Evolutionary conservation across 768 basidiomycete species (phyloP).

Genomic region (Trametes gibbosa): DNA sequence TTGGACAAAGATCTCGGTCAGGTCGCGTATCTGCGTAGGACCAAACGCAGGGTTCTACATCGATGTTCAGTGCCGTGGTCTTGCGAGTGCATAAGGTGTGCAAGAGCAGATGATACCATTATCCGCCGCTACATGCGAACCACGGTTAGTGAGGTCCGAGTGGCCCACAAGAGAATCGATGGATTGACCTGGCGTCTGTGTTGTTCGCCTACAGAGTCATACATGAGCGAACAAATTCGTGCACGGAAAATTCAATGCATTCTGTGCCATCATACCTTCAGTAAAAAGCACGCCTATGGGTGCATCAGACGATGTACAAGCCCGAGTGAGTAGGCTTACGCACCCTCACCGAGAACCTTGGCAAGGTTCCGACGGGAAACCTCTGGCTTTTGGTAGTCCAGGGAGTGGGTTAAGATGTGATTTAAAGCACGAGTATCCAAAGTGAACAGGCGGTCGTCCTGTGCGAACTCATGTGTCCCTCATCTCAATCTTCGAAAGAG

Average conservation of each 20-base stretch:
- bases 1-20: conserved; percentile 55
- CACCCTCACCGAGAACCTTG: conserved; percentile 43
- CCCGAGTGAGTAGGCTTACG: conserved; percentile 18
- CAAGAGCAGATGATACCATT: conserved; percentile 25
- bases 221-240: background rate
- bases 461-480: background rate
- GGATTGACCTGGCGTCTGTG: conserved; percentile 38
- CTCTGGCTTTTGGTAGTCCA: conserved; percentile 57
- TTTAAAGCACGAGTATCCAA: conserved; percentile 60
- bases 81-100: too few relatives aligned
- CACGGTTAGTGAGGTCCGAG: background rate
- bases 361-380: conserved; percentile 36
- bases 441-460: conserved; percentile 10
- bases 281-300: conserved; percentile 34
- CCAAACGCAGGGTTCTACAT: conserved; percentile 66
- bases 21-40: conserved; percentile 50
- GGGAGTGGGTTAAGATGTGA: conserved; percentile 58
- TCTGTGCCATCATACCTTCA: too few relatives aligned
- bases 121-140: conserved; percentile 17
- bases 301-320: background rate
- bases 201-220: conserved; percentile 43
- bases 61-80: background rate
- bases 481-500: background rate
- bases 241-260: too few relatives aligned
- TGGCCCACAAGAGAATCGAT: background rate